phyloP scores from a whole-genome alignment of 345 rosid genomes.

The Moringa oleifera region DNA sequence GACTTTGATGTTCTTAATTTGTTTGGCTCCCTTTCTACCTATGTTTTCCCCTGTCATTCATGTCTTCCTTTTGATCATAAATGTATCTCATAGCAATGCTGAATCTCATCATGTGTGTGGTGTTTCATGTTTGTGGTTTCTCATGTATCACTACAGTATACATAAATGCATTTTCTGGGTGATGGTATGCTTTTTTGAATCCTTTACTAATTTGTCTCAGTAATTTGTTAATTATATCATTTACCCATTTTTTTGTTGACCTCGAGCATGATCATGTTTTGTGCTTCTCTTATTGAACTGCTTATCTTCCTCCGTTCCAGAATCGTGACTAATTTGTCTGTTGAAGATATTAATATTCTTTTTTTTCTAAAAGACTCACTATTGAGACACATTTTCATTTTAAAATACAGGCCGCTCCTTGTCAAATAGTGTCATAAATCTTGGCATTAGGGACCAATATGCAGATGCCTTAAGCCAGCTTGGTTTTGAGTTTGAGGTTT shows the following conservation, averaged over 20 bases:
- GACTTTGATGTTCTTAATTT: background rate
- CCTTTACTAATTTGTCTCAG: background rate
- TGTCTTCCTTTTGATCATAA: too few species aligned
- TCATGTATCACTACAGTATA: background rate
- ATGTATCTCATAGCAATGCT: background rate
- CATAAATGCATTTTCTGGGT: background rate
- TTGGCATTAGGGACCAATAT: constrained; percentile 37
- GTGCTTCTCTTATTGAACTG: background rate
- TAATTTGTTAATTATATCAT: background rate
- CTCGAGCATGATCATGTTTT: background rate
- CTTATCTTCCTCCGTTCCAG: background rate
- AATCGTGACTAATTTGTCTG: background rate
- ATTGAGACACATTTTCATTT: background rate
- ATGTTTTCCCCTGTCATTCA: too few species aligned
- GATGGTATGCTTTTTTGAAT: background rate
- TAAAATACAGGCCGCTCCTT: constrained; percentile 37
- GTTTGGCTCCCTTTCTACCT: too few species aligned
- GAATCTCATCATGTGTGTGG: background rate
- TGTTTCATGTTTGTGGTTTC: background rate
- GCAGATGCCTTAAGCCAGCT: constrained; percentile 41
- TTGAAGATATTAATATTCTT: background rate
- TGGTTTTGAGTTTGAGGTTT: constrained; percentile 48
- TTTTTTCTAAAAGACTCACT: background rate
- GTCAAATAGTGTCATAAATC: constrained; percentile 44
- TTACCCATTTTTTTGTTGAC: background rate